These are phyloP conservation scores for Oryza nivara DNA, from an alignment of 176 grass and related monocot species.

Conservation along the genomic window DNA sequence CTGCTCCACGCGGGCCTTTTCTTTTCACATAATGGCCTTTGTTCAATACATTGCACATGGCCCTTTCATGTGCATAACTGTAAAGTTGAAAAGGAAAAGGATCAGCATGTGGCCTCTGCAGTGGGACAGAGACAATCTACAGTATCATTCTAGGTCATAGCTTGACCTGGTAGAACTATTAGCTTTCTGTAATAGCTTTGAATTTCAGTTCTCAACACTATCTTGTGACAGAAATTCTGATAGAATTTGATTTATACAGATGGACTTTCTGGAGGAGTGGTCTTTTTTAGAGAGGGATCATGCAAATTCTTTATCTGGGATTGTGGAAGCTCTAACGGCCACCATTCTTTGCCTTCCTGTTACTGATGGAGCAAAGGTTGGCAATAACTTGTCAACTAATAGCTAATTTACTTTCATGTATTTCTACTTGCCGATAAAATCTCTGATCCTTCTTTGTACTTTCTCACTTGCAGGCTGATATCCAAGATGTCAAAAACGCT, in stretches of 20 bases:
- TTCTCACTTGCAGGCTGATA: slow-evolving; percentile 63
- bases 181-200: not conserved
- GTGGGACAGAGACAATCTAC: not conserved
- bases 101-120: slow-evolving; percentile 25
- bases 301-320: slow-evolving; percentile 65
- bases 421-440: slow-evolving; percentile 20
- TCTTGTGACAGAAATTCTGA: slow-evolving; percentile 27
- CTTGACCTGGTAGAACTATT: slow-evolving; percentile 3
- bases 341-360: slow-evolving; percentile 85
- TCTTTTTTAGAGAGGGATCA: slow-evolving; percentile 71
- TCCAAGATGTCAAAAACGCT: slow-evolving; percentile 89
- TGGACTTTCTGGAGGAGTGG: slow-evolving; percentile 88
- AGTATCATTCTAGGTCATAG: slow-evolving; percentile 20
- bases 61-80: slow-evolving; percentile 34
- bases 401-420: slow-evolving; percentile 9
- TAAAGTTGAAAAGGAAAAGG: slow-evolving; percentile 40
- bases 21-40: not conserved
- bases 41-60: slow-evolving; percentile 26
- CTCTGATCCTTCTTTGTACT: slow-evolving; percentile 25
- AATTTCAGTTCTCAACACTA: slow-evolving; percentile 15
- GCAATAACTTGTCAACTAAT: slow-evolving; percentile 2
- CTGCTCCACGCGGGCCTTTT: not conserved
- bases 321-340: slow-evolving; percentile 74
- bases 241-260: slow-evolving; percentile 55
- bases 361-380: slow-evolving; percentile 88